Base-by-base conservation (phyloP, 441 rosid species). In the Biscutella auriculata region DNA sequence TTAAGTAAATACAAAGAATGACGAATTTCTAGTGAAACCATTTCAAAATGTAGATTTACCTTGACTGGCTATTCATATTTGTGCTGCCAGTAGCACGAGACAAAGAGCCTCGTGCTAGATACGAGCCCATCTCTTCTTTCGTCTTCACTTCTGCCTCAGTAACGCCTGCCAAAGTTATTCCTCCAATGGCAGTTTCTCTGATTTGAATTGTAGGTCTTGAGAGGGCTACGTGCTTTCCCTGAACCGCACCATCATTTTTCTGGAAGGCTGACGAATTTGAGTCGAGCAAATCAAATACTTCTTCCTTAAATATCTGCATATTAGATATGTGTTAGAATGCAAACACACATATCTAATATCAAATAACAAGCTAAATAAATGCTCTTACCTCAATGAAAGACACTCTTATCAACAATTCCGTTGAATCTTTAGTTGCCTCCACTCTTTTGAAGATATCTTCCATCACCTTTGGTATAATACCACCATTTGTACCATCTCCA, bases 51-150 rank as follows among this genome's bases (percentile, higher is more conserved):
- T 40, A 48, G 8, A 21, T 11, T 21, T 46, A 88, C 98, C 98
- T 93, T 8, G 98, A 93, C 67, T 93, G 98, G 66, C 90, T 92
- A 60, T 92, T 92, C 98, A 92, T 92, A 47, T 88, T 88, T n/a
- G 98, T 92, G 62, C 98, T 93, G 9, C 78, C 98, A 44, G 98
- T 93, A 26, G 98, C 98, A 46, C 97, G 95, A 36, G 80, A 33
- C 59, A 87, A 35, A 35, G 98, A 93, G 56, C 98, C 98, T 9
- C 85, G 76, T 1, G 84, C 76, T 37, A 93, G 62, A 72, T 65
- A 78, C 0, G 87, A 82, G 4, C 83, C 84, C 98, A 93, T 93
- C 77, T 93, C 97, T 67, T 87, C 97, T 66, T 82, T 89, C 3
- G 76, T 79, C 57, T 76, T 76, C 29, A 88, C 97, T 79, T 93